Evolutionary conservation across 2,329 filamentous ascomycete genomes (phyloP).

Genomic region (Aspergillus caelatus): DNA sequence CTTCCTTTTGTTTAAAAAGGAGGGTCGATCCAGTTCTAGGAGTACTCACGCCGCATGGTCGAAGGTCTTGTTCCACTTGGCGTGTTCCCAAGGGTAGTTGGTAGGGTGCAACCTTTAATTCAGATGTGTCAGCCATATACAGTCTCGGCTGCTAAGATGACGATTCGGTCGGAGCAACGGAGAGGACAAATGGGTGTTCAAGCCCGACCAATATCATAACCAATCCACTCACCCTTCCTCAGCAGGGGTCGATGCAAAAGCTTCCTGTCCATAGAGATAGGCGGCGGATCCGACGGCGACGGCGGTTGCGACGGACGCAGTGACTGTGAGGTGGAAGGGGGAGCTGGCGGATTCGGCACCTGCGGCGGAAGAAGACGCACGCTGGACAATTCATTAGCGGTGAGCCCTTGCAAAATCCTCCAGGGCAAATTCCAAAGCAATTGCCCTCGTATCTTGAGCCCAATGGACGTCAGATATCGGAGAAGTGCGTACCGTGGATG

Average conservation of each 20-base stretch:
- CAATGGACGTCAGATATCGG: constrained; percentile 37
- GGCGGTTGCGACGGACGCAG: constrained; percentile 82
- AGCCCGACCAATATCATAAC: constrained; percentile 10
- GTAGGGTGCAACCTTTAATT: constrained; percentile 80
- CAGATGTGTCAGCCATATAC: constrained; percentile 29
- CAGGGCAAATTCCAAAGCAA: constrained; percentile 24
- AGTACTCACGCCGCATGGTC: constrained; percentile 88
- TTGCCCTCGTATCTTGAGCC: constrained; percentile 30
- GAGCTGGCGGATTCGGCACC: constrained; percentile 71
- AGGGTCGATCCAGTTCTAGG: constrained; percentile 3
- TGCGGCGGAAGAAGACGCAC: constrained; percentile 71
- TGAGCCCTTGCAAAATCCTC: constrained; percentile 35
- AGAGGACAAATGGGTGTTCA: constrained; percentile 20
- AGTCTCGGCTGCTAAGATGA: constrained; percentile 24
- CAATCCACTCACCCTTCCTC: constrained; percentile 89
- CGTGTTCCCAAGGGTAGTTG: constrained; percentile 93
- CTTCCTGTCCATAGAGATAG: constrained; percentile 87
- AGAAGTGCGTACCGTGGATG: constrained; percentile 72
- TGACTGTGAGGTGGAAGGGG: constrained; percentile 80
- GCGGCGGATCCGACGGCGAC: constrained; percentile 86
- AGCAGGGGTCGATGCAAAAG: constrained; percentile 85
- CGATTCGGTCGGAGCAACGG: constrained; percentile 28
- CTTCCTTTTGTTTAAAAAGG: constrained; percentile 15
- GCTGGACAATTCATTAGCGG: constrained; percentile 49
- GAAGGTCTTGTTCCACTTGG: constrained; percentile 90